Evolutionary conservation across 1,284 basidiomycete genomes (phyloP).

Genomic region (Moesziomyces aphidis): DNA sequence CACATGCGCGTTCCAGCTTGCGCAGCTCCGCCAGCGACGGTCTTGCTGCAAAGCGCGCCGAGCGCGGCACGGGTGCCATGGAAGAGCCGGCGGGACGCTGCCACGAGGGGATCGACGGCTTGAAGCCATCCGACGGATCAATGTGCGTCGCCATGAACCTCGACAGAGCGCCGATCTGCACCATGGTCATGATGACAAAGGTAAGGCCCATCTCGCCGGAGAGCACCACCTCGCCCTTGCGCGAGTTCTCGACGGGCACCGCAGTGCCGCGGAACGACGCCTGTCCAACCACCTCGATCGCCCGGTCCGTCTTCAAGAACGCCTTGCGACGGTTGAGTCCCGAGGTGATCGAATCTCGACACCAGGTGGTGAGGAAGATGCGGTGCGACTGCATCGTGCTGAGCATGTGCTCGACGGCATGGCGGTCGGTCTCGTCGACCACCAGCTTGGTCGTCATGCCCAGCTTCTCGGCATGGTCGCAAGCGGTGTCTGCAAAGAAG

Average conservation of each 20-base stretch:
- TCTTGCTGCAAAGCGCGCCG: conserved; percentile 28
- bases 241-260: conserved; percentile 6
- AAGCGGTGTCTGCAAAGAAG: conserved; percentile 21
- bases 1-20: conserved; percentile 55
- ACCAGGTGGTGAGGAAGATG: conserved; percentile 54
- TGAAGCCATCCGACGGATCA: conserved; percentile 31
- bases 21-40: conserved; percentile 51
- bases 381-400: conserved; percentile 55
- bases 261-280: conserved; percentile 34
- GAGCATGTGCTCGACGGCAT: conserved; percentile 43
- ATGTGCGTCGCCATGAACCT: conserved; percentile 56
- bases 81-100: conserved; percentile 30
- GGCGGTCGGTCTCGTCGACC: conserved; percentile 38
- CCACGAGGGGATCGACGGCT: conserved; percentile 39
- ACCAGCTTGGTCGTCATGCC: conserved; percentile 40
- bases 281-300: conserved; percentile 49
- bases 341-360: conserved; percentile 48
- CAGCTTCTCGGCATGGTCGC: conserved; percentile 34
- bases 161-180: conserved; percentile 60
- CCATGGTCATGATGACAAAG: conserved; percentile 59
- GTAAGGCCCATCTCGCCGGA: conserved; percentile 62
- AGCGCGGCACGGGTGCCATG: conserved; percentile 23
- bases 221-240: conserved; percentile 41
- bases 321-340: conserved; percentile 45
- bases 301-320: conserved; percentile 49